Evolutionary conservation across 1,284 basidiomycete genomes (phyloP), one percentile per base, ranked within the genome.

Genomic region (Malassezia psittaci): DNA sequence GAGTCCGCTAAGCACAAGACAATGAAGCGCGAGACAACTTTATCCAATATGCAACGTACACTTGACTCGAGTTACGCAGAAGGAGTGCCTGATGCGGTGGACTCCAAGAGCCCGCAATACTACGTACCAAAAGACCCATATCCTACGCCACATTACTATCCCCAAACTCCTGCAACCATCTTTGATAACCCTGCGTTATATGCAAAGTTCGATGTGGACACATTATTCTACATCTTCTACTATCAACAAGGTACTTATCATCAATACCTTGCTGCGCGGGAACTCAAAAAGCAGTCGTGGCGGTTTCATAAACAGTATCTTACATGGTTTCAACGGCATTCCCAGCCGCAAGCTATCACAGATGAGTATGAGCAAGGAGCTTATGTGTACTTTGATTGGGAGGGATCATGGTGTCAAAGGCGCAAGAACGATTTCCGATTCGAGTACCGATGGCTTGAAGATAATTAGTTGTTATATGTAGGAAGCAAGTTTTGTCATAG

Each of bases 341-440:
- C 89, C 19, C 91, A 98, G 75, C 94, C 94, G n/a, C 90, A 94
- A 75, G 90, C 89, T 4, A 96, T 99, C 75, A 98, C 94, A 45
- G 93, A 96, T 70, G 94, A 98, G 77, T 99, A 96, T 75, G 94
- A 99, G 77, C 90, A 98, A 78, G 94, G 94, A 15, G 90, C 93
- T 1, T 78, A 78, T 34, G 67, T 74, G 37, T 76, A 74, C 62
- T 74, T 75, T 62, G 74, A 75, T 53, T 75, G 72, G 69, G 74
- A 74, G 54, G 72, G 71, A 5, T 68, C 67, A 7, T 96, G 93
- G 94, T 94, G 90, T 77, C 90, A 96, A 76, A 82, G 93, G 69
- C 90, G 91, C 79, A 98, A 98, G 82, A 86, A 85, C 75, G 91
- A 96, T 77, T 98, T 98, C 81, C 83, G 89, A 37, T 96, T 72